Evolutionary conservation across 2,329 filamentous ascomycete species (phyloP).

Genomic region (Davidsoniella australis): DNA sequence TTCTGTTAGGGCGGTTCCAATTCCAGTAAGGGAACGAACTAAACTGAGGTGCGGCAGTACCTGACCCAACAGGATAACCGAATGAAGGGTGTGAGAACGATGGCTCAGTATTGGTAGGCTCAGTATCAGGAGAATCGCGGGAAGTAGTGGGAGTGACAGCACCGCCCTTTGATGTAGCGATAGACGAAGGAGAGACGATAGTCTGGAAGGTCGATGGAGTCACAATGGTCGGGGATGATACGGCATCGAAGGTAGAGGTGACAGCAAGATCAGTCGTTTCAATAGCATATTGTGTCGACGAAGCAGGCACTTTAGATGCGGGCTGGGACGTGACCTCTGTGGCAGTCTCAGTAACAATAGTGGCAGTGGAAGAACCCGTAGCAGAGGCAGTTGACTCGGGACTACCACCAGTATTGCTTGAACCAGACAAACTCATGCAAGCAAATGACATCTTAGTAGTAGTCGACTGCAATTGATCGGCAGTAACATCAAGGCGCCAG

Average conservation of each 20-base stretch:
- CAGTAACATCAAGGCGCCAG: constrained; percentile 27
- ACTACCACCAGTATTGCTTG: background rate
- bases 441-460: constrained; percentile 35
- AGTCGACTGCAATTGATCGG: constrained; percentile 14
- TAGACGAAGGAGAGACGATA: background rate
- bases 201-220: background rate
- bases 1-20: background rate
- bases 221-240: too few relatives aligned
- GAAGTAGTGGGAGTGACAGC: background rate
- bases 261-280: constrained; percentile 22
- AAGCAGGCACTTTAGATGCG: background rate
- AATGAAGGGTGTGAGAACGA: background rate
- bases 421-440: constrained; percentile 20
- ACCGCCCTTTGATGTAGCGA: background rate
- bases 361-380: background rate
- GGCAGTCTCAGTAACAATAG: background rate
- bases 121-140: background rate
- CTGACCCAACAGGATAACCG: constrained; percentile 2
- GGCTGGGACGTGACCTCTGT: background rate
- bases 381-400: background rate
- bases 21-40: too few relatives aligned
- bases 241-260: too few relatives aligned
- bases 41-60: background rate
- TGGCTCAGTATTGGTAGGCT: background rate
- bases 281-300: constrained; percentile 14